Evolutionary conservation across 345 rosid species (phyloP).

Genomic region (Viola odorata): DNA sequence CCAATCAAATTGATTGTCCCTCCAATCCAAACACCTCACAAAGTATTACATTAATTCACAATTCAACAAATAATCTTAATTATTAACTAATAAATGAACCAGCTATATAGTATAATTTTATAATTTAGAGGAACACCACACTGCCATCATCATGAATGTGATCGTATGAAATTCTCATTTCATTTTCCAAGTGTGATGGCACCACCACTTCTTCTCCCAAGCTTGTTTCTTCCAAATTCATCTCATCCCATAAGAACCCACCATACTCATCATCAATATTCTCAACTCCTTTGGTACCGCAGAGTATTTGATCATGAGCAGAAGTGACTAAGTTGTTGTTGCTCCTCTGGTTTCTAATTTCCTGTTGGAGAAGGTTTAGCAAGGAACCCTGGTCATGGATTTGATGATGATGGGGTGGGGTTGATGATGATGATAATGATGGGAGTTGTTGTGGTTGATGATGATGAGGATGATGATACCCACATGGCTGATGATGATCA

Average conservation of each 20-base stretch:
- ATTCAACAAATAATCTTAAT: conserved; percentile 12
- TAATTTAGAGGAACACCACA: conserved; percentile 31
- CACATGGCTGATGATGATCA: conserved; percentile 14
- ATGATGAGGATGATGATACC: conserved; percentile 21
- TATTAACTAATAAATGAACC: neutral
- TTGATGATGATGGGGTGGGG: conserved; percentile 25
- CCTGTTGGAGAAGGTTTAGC: conserved; percentile 32
- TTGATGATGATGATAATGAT: conserved; percentile 15
- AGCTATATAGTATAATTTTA: too few species aligned
- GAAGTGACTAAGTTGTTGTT: neutral
- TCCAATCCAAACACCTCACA: neutral
- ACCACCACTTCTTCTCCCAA: conserved; percentile 32
- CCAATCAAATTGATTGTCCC: conserved; percentile 3
- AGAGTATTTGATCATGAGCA: too few species aligned
- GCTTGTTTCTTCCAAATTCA: conserved; percentile 34
- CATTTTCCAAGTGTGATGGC: conserved; percentile 33
- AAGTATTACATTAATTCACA: neutral
- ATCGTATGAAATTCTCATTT: conserved; percentile 35
- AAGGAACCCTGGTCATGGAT: conserved; percentile 27
- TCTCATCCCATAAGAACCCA: conserved; percentile 45
- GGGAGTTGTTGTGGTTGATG: conserved; percentile 10
- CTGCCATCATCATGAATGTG: conserved; percentile 33
- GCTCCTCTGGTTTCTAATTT: conserved; percentile 28
- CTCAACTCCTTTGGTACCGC: too few species aligned
- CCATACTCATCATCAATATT: conserved; percentile 23